Base-by-base conservation (phyloP, 176 grass and related monocot species). In the Urochloa ruziziensis region DNA sequence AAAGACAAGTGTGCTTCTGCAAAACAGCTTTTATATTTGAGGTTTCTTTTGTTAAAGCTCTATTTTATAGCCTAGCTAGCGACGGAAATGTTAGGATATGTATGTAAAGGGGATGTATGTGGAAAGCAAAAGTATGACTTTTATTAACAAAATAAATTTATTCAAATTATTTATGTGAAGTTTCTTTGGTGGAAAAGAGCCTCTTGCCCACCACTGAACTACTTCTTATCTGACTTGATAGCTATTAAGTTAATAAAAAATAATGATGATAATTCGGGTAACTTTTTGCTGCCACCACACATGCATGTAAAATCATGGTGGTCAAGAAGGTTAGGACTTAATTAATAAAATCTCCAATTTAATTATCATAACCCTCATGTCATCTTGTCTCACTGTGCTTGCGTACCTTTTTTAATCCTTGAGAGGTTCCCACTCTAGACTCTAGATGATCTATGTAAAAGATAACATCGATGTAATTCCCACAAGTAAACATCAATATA, bases 61-160 rank as follows among this genome's bases (percentile, higher is more conserved):
- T 88, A 80, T 88, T 82, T 82, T 82, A 83, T 77, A 82, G 63
- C 62, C 58, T 70, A 83, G 82, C 60, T 83, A 52, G n/a, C 61
- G 81, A 78, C 73, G 17, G 58, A 77, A 80, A 40, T 80, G 76
- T 67, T 88, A 88, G 83, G 25, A 87, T 90, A 85, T 86, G 49
- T 17, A 46, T 63, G 67, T 58, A 90, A 75, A 74, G 70, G 78
- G 73, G 8, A 29, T 79, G 85, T 83, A 88, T 86, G 83, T 73
- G 89, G 74, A 92, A 86, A 75, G 88, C 74, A 85, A 92, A 94
- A 83, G 82, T 88, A 84, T 24, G 80, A 69, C 87, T 82, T 90
- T 81, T 85, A 83, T 29, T 62, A 78, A 82, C 24, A 21, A 51
- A 51, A 51, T 36, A 70, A 67, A 81, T 74, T 63, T 70, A 7